A percentile compares a stretch with the other conserved stretches of the same genome.
These are phyloP conservation scores for Perkinsus olseni DNA, from an alignment of 169 alveolate species.

Conservation along the genomic window DNA sequence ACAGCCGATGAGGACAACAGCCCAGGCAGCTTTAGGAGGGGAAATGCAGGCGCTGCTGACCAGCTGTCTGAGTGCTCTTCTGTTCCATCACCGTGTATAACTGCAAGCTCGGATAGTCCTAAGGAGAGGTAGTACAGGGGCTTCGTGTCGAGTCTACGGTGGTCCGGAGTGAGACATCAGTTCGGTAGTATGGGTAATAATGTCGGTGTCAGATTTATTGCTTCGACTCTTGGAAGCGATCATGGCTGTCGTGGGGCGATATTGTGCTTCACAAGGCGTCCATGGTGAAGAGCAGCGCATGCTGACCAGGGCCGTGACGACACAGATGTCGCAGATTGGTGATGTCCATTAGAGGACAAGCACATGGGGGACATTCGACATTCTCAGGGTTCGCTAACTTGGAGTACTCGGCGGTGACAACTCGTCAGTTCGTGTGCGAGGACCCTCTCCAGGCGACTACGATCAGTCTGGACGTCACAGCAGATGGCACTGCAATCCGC, in stretches of 20 bases:
- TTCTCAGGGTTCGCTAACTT: background rate
- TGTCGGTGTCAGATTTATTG: background rate
- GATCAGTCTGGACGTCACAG: background rate
- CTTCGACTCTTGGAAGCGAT: background rate
- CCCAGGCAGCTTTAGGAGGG: background rate
- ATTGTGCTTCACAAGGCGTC: background rate
- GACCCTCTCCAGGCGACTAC: background rate
- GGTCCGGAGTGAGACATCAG: too few relatives aligned
- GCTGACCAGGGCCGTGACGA: background rate
- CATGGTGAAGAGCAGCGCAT: background rate
- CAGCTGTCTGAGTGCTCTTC: background rate
- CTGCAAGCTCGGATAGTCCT: background rate
- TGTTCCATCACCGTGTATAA: background rate
- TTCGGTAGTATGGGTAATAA: background rate
- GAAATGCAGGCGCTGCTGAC: background rate
- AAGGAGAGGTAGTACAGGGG: background rate
- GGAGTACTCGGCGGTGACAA: background rate
- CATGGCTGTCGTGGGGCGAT: background rate
- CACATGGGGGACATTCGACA: too few relatives aligned
- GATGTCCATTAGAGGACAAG: too few relatives aligned
- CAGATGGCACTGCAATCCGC: background rate
- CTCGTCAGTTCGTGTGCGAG: background rate
- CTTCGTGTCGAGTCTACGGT: too few relatives aligned
- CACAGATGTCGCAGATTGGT: background rate
- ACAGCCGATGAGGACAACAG: background rate